Evolutionary conservation across 352 stramenopile species (phyloP), one percentile per base, ranked within the genome.

Genomic region (Globisporangium cederbergense): DNA sequence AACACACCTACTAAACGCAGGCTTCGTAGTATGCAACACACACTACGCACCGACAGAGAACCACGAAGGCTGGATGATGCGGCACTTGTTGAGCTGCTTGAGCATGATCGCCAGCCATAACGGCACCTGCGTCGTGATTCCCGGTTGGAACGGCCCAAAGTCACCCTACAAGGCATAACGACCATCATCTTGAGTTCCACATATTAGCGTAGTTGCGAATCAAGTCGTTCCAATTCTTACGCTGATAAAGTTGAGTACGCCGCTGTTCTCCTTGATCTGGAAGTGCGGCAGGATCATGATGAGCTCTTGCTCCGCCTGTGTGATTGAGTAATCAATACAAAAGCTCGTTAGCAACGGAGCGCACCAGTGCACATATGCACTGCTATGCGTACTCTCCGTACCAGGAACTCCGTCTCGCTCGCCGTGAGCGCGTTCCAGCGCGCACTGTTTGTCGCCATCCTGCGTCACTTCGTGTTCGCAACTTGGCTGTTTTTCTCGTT

Each of bases 71-170:
- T 81, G 74, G 34, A 95, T 67, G 65, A 97, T 90, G 28, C 85
- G 83, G 58, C 88, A 96, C 69, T 95, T 94, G 76, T 96, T 81
- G 51, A 93, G 78, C 66, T 97, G 83, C 50, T 93, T 92, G 38
- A 97, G 85, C 79, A 91, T 89, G 20, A 97, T 79, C 36, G 89
- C 89, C n/a, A 97, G 83, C 89, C 89, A 97, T 20, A 97, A 67
- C 46, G 89, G 88, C 47, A 96, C 89, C 40, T 91, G 76, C 59
- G 81, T 86, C 42, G 77, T 90, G 51, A 93, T 95, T 14, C 88
- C 86, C 6, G 88, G 82, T 64, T 94, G 81, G 62, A 97, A 97
- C 36, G 89, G 89, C n/a, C 89, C 89, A 59, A 93, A 96, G 61
- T 93, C 80, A 20, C 89, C 89, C 83, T 90, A 51, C 16, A 55